Conservation (phyloP, 1,139 yeast species). For the Saccharomyces hybrid region DNA sequence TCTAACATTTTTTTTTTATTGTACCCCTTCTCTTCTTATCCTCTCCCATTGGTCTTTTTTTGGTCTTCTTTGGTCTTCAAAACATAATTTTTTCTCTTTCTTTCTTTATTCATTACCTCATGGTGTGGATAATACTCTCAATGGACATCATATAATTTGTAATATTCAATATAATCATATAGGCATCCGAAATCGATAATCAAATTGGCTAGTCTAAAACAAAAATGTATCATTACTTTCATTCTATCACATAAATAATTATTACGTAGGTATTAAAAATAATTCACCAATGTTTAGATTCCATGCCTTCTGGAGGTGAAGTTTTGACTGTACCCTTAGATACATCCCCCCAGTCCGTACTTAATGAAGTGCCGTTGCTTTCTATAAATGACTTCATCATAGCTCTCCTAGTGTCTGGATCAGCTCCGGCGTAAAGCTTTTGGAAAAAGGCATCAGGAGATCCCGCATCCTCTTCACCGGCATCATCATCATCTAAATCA, state of each 20-base stretch:
- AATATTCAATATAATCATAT: not conserved
- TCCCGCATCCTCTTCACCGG: slow-evolving; percentile 33
- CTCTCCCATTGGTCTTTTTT: not conserved
- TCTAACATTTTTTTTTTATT: not conserved
- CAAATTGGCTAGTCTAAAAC: not conserved
- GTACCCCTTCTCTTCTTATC: no score
- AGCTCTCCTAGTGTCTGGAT: slow-evolving; percentile 83
- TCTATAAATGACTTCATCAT: slow-evolving; percentile 97
- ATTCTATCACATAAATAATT: not conserved
- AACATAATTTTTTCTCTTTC: not conserved
- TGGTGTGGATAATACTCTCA: not conserved
- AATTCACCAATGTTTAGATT: slow-evolving; percentile 35
- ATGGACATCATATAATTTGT: not conserved
- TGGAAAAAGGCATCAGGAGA: slow-evolving; percentile 69
- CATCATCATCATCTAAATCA: slow-evolving; percentile 42
- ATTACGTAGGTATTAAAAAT: not conserved
- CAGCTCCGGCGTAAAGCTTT: slow-evolving; percentile 67
- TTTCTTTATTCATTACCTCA: not conserved
- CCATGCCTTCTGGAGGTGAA: slow-evolving; percentile 72
- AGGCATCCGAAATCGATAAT: not conserved
- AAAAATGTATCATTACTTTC: not conserved
- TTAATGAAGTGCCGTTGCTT: slow-evolving; percentile 87
- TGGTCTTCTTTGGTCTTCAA: not conserved
- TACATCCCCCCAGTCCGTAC: slow-evolving; percentile 93
- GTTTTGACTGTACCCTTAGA: slow-evolving; percentile 57